phyloP scores from a whole-genome alignment of 345 rosid genomes.

The Erysimum cheiranthoides region DNA sequence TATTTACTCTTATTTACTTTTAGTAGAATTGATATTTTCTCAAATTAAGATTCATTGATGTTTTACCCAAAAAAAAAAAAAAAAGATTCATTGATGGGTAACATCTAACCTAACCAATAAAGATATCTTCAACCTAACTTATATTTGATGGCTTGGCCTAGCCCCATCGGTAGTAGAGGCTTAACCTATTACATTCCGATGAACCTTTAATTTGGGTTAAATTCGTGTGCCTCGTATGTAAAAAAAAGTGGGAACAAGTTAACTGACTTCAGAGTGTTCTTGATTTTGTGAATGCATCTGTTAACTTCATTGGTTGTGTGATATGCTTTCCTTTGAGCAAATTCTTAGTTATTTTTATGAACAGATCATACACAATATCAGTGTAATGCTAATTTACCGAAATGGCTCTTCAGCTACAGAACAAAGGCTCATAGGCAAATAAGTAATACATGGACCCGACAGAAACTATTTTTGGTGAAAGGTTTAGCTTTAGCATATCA shows the following conservation, averaged over 20 bases:
- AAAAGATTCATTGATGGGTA: constrained; percentile 12
- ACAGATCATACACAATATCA: not conserved
- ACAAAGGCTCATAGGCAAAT: no score
- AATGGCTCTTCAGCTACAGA: no score
- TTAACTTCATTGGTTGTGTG: not conserved
- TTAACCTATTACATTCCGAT: not conserved
- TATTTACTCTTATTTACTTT: no score
- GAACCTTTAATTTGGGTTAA: not conserved
- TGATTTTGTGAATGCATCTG: not conserved
- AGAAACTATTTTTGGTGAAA: no score
- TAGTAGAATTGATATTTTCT: not conserved
- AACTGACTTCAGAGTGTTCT: not conserved
- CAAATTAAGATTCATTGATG: constrained; percentile 13
- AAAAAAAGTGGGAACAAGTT: constrained; percentile 1
- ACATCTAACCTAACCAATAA: constrained; percentile 22
- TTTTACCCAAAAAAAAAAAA: no score
- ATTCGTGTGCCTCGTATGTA: not conserved
- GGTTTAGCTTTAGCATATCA: no score
- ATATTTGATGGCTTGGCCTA: not conserved
- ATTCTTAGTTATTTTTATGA: not conserved
- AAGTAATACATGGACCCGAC: no score
- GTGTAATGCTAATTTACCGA: no score
- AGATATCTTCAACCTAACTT: constrained; percentile 7
- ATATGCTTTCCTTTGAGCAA: not conserved
- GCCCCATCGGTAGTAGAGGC: not conserved